Evolutionary conservation across 129 eudicot species (phyloP).

Genomic region (Chrysanthemum lavandulifolium): DNA sequence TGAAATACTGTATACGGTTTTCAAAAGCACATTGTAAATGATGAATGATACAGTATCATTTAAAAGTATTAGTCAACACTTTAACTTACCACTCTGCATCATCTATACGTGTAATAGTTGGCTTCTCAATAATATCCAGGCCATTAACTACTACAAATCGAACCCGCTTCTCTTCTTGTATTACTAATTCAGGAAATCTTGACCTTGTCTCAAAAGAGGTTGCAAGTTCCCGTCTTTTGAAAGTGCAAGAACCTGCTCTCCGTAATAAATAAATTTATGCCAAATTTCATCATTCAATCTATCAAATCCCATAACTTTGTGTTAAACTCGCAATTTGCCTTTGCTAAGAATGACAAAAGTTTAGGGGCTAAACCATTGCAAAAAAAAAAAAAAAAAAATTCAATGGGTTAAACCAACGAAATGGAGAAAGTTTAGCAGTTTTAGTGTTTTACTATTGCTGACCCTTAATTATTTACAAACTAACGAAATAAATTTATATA

Average conservation of each 20-base stretch:
- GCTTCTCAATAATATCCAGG: conserved; percentile 75
- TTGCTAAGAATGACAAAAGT: no score
- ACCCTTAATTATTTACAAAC: not conserved
- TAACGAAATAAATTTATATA: conserved; percentile 18
- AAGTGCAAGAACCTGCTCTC: conserved; percentile 55
- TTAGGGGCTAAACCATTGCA: no score
- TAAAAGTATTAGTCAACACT: conserved; percentile 8
- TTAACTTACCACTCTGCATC: conserved; percentile 84
- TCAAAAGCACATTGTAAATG: not conserved
- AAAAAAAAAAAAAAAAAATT: no score
- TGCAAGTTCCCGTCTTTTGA: conserved; percentile 90
- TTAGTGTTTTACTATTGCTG: no score
- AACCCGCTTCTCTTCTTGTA: conserved; percentile 96
- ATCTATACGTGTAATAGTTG: conserved; percentile 47
- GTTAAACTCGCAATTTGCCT: no score
- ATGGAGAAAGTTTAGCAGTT: no score
- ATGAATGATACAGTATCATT: not conserved
- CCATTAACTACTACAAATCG: conserved; percentile 99
- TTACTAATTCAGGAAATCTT: conserved; percentile 91
- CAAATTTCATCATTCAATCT: no score
- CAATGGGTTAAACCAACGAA: no score
- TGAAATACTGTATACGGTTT: no score
- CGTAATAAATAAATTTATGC: conserved; percentile 2
- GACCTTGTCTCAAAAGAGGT: conserved; percentile 92
- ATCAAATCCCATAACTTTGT: no score